Conservation (phyloP, 2,329 filamentous ascomycete genomes). For the Hypoxylon sp. region DNA sequence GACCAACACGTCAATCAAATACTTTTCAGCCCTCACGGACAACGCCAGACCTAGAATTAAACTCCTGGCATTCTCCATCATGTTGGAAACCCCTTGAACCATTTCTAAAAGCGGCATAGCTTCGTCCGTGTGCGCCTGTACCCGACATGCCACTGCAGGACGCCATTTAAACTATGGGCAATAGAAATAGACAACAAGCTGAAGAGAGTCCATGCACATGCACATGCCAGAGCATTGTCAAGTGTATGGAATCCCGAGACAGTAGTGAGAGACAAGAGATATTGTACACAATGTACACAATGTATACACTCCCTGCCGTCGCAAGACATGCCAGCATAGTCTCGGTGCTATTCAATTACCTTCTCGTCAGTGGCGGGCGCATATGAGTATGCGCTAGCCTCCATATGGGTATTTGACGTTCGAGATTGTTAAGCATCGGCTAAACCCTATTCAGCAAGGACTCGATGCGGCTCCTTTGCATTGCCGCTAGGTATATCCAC, state of each 20-base stretch:
- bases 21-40: conserved; percentile 36
- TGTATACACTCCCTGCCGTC: conserved; percentile 28
- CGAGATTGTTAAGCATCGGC: conserved; percentile 19
- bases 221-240: conserved; percentile 36
- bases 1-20: conserved; percentile 23
- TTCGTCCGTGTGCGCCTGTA: conserved; percentile 33
- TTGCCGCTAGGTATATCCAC: conserved; percentile 21
- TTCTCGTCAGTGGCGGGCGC: conserved; percentile 33
- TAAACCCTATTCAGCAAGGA: conserved; percentile 35
- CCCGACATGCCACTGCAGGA: conserved; percentile 33
- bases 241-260: conserved; percentile 37
- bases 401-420: conserved; percentile 14
- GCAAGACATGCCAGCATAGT: conserved; percentile 35
- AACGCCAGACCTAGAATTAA: conserved; percentile 34
- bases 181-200: conserved; percentile 21
- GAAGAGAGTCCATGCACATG: conserved; percentile 14
- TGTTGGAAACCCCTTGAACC: conserved; percentile 23
- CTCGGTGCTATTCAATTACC: conserved; percentile 36
- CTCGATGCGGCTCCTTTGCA: conserved; percentile 40
- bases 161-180: conserved; percentile 19
- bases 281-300: conserved; percentile 37
- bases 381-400: conserved; percentile 15
- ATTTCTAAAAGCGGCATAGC: conserved; percentile 28
- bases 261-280: conserved; percentile 42
- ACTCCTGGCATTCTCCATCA: conserved; percentile 37